Conservation (phyloP, 768 basidiomycete genomes). For the Podaxis sp. region DNA sequence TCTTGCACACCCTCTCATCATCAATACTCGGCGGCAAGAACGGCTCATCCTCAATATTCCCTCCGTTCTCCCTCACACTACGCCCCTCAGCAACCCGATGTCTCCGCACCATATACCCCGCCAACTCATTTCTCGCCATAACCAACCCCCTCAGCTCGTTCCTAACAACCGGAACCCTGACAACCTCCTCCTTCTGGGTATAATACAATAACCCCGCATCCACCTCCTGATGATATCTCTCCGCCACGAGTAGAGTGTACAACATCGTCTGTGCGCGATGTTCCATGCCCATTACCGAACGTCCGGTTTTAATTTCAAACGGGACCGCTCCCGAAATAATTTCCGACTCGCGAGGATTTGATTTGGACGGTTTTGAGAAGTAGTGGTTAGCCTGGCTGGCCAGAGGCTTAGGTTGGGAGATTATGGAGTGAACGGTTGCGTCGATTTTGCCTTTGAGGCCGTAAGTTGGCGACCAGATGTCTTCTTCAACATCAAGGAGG, state of each 20-base stretch:
- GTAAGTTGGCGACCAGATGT: conserved; percentile 95
- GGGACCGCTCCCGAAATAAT: conserved; percentile 55
- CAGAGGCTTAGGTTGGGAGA: conserved; percentile 2
- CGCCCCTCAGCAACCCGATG: conserved; percentile 17
- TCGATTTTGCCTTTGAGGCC: conserved; percentile 97
- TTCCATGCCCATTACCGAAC: conserved; percentile 72
- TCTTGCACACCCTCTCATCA: conserved; percentile 72
- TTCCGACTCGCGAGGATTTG: background rate
- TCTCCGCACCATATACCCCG: conserved; percentile 57
- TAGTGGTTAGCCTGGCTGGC: conserved; percentile 20
- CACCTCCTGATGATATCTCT: conserved; percentile 85
- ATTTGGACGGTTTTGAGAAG: conserved; percentile 2
- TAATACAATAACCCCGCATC: conserved; percentile 89
- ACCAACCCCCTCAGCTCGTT: conserved; percentile 87
- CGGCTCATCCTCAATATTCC: conserved; percentile 28
- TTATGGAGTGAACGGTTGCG: conserved; percentile 60
- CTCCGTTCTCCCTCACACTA: conserved; percentile 16
- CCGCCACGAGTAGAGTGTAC: conserved; percentile 87
- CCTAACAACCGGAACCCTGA: conserved; percentile 73
- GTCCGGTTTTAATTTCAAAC: conserved; percentile 96
- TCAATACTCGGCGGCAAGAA: conserved; percentile 91
- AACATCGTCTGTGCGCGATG: conserved; percentile 98
- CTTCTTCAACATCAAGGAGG: conserved; percentile 90
- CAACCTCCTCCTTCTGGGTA: conserved; percentile 83
- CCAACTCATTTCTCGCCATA: conserved; percentile 82